Evolutionary conservation across 345 rosid genomes (phyloP).

Genomic region (Durio zibethinus): DNA sequence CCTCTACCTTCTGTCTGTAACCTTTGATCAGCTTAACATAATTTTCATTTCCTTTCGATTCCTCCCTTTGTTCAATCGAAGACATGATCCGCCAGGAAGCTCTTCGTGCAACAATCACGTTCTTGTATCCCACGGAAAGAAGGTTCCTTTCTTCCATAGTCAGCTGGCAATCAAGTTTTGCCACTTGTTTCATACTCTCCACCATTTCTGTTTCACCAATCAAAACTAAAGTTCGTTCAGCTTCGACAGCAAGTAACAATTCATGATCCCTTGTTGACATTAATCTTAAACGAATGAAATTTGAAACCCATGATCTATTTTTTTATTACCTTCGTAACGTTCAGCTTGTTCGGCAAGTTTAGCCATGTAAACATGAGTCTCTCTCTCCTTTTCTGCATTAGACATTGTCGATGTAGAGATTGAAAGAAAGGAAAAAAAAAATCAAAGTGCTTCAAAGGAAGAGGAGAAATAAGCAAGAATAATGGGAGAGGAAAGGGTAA

Average conservation of each 20-base stretch:
- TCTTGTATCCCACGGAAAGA: conserved; percentile 91
- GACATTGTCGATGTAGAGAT: conserved; percentile 36
- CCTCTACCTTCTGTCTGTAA: conserved; percentile 91
- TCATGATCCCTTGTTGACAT: background rate
- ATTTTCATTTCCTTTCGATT: conserved; percentile 80
- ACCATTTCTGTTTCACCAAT: conserved; percentile 71
- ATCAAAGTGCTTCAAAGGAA: background rate
- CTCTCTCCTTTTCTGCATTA: conserved; percentile 74
- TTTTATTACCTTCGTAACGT: conserved; percentile 65
- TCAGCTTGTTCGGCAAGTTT: conserved; percentile 97
- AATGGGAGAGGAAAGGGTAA: background rate
- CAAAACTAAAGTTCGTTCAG: background rate
- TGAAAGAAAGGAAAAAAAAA: background rate
- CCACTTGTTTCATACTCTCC: conserved; percentile 89
- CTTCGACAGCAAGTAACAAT: no score
- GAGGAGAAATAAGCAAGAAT: background rate
- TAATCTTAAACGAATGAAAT: background rate
- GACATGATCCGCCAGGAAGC: conserved; percentile 99
- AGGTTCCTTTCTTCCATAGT: conserved; percentile 97
- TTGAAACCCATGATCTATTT: background rate
- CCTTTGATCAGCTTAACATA: conserved; percentile 76
- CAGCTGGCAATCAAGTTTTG: conserved; percentile 72
- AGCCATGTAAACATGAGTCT: conserved; percentile 79
- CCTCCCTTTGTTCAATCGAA: conserved; percentile 94
- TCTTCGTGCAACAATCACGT: conserved; percentile 87